These are phyloP conservation scores for Myriosclerotinia scirpicola DNA, from an alignment of 2,329 filamentous ascomycete genomes.

Conservation along the genomic window DNA sequence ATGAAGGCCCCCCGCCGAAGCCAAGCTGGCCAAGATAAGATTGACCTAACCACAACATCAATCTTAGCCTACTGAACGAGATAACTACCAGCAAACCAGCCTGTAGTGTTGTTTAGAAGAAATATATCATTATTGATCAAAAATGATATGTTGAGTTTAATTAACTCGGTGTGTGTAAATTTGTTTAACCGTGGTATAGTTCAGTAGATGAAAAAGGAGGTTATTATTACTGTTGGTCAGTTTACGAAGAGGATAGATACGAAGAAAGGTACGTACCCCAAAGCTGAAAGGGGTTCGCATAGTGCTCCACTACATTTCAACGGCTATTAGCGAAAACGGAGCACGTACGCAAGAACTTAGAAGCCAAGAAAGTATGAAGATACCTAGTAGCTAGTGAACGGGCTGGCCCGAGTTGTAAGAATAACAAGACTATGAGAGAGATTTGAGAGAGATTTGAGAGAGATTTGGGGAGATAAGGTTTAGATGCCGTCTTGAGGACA, in stretches of 20 bases:
- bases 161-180: slow-evolving; percentile 5
- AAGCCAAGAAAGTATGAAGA: neutral
- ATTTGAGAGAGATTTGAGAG: neutral
- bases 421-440: neutral
- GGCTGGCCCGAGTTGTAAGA: slow-evolving; percentile 10
- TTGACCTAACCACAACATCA: slow-evolving; percentile 13
- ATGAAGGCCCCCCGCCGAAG: slow-evolving; percentile 5
- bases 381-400: neutral
- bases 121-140: slow-evolving; percentile 16
- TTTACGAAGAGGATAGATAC: neutral
- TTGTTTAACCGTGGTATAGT: slow-evolving; percentile 1
- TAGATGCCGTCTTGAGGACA: neutral
- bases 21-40: slow-evolving; percentile 15
- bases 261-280: neutral
- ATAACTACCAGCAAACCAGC: neutral
- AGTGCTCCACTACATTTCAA: slow-evolving; percentile 14
- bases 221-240: neutral
- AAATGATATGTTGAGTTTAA: neutral
- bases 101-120: neutral
- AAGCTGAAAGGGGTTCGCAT: slow-evolving; percentile 19
- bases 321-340: slow-evolving; percentile 14
- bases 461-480: slow-evolving; percentile 14
- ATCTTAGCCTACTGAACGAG: neutral
- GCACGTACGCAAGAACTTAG: slow-evolving; percentile 1
- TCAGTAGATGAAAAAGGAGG: slow-evolving; percentile 3